These are phyloP conservation scores for Dryas alaskensis DNA, from an alignment of 306 rosid genomes.

Conservation along the genomic window DNA sequence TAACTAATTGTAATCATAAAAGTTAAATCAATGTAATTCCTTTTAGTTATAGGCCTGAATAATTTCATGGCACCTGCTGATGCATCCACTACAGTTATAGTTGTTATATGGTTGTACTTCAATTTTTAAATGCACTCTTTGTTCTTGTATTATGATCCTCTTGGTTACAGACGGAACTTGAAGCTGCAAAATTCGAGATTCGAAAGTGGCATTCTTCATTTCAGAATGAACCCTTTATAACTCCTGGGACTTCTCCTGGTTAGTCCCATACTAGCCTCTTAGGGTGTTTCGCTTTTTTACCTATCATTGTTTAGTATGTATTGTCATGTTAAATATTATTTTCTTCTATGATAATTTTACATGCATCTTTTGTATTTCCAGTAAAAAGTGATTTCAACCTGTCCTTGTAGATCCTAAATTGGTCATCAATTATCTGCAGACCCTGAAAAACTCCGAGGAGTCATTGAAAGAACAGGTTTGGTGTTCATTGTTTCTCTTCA, in stretches of 20 bases:
- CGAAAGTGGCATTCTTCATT: conserved; percentile 74
- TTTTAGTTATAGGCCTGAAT: not conserved
- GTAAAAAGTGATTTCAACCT: conserved; percentile 18
- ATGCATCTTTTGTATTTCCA: conserved; percentile 2
- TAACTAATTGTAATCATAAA: not conserved
- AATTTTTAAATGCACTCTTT: not conserved
- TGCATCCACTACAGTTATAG: not conserved
- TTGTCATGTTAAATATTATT: not conserved
- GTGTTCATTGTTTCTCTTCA: conserved; percentile 18
- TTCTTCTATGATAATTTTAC: not conserved
- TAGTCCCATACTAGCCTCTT: conserved; percentile 24
- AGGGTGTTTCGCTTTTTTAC: not conserved
- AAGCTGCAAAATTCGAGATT: conserved; percentile 69
- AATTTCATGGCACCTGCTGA: conserved; percentile 9
- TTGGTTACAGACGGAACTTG: conserved; percentile 66
- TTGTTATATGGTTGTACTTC: not conserved
- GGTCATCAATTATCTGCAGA: conserved; percentile 71
- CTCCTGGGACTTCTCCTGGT: conserved; percentile 74
- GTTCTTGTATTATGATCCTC: conserved; percentile 17
- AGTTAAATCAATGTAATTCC: not conserved
- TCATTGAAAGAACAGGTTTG: conserved; percentile 80
- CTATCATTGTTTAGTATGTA: not conserved
- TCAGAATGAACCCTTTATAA: conserved; percentile 65
- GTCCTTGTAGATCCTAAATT: conserved; percentile 58
- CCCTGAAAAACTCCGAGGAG: conserved; percentile 82